Percentiles rank a stretch among this genome's conserved stretches.
Evolutionary conservation across 225 moss, liverwort and hornwort genomes (phyloP).

Genomic region (Thuidium tamariscinum): DNA sequence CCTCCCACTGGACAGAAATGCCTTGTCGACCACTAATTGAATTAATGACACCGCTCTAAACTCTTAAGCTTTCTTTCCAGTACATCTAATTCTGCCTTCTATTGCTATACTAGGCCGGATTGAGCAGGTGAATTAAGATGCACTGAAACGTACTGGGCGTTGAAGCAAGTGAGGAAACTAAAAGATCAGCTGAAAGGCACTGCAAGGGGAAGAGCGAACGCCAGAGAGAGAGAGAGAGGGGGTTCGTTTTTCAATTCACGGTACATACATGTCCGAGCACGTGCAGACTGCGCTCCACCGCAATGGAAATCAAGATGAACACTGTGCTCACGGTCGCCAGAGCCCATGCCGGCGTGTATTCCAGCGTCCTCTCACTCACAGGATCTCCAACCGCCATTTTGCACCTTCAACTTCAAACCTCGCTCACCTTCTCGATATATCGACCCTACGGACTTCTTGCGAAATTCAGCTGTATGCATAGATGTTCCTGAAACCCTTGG

Average conservation of each 20-base stretch:
- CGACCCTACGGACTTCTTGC: not conserved
- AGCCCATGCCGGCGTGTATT: conserved; percentile 31
- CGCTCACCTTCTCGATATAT: too few species aligned
- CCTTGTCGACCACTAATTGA: not conserved
- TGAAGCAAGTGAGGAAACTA: not conserved
- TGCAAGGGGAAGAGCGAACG: not conserved
- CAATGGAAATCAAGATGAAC: conserved; percentile 16
- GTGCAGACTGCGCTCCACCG: conserved; percentile 28
- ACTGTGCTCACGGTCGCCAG: conserved; percentile 19
- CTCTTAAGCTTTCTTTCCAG: not conserved
- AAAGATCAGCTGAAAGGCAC: not conserved
- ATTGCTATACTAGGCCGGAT: too few species aligned
- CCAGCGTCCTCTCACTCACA: conserved; percentile 20
- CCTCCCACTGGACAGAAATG: not conserved
- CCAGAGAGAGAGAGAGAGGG: not conserved
- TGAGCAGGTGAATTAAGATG: not conserved
- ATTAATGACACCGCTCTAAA: too few species aligned
- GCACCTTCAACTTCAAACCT: not conserved
- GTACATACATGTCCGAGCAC: conserved; percentile 16
- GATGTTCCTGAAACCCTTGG: not conserved
- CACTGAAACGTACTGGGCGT: not conserved
- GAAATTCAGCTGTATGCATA: not conserved
- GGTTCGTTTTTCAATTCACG: not conserved
- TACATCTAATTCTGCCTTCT: too few species aligned
- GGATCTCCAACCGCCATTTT: not conserved